Base-by-base conservation (phyloP, 1,284 basidiomycete species). In the Cryptococcus deneoformans region DNA sequence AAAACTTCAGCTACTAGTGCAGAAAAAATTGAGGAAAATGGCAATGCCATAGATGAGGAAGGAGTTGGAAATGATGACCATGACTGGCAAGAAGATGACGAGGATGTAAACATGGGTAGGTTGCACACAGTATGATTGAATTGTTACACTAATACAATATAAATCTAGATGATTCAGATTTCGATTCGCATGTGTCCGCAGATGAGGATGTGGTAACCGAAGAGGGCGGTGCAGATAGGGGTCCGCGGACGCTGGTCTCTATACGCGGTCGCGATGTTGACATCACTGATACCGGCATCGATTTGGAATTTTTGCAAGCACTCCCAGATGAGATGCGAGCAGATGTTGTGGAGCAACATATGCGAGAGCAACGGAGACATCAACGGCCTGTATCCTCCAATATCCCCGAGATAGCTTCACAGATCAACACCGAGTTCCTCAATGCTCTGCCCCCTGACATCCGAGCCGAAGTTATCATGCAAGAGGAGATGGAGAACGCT, bases 291-390 rank as follows among this genome's bases (percentile, higher is more conserved):
- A 95, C 93, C 12, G 96, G 96, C 7, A 98, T 99, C 70, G 96
- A 99, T 73, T 92, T 94, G 1, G 94, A 91, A 8, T 99, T 99
- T 84, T 80, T 99, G 54, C 93, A 98, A 77, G 96, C 96, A 16
- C 80, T 99, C 34, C 96, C 96, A 0, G 96, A 99, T 72, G 95
- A 99, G 65, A 96, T 99, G 89, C 86, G 96, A 49, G 95, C 97
- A 72, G 96, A 99, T 75, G 93, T 99, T 35, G 83, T 99, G 53
- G 95, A 95, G 71, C 96, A 99, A 75, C 94, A 99, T 72, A 86
- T 98, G 67, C 88, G 93, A 11, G 95, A 98, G 70, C 60, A 72
- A 49, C 64, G 64, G 49, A 64, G 65, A 16, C 54, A 63, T 42
- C 88, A 90, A 61, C 85, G 87, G 47, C 87, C 90, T 5, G 70